These are phyloP conservation scores for Obelidium mucronatum DNA, from an alignment of 192 early-diverging fungal species.

Conservation along the genomic window DNA sequence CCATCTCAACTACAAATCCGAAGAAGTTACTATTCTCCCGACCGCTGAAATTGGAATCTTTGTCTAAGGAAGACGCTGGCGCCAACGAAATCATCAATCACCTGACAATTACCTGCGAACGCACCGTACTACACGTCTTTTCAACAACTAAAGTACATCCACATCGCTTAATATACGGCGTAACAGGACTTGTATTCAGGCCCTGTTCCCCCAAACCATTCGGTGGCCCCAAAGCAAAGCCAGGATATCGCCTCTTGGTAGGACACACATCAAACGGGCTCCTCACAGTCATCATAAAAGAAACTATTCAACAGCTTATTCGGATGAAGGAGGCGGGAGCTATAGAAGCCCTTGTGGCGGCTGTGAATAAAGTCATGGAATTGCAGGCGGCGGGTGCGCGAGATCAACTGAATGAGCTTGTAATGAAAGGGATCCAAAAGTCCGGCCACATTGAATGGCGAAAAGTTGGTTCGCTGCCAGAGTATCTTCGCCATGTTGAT, in stretches of 20 bases:
- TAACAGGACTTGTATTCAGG: neutral
- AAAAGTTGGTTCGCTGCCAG: too few relatives aligned
- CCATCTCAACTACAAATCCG: too few relatives aligned
- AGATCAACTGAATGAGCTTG: neutral
- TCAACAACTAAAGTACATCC: slow-evolving; percentile 1
- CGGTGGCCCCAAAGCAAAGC: neutral
- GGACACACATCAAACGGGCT: neutral
- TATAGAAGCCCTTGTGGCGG: neutral
- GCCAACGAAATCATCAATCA: too few relatives aligned
- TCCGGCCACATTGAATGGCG: too few relatives aligned
- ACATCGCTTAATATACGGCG: neutral
- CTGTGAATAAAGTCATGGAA: neutral
- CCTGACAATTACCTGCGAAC: too few relatives aligned
- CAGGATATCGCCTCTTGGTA: neutral
- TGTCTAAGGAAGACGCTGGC: too few relatives aligned
- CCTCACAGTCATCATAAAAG: neutral
- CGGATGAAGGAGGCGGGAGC: neutral
- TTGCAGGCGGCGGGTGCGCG: neutral
- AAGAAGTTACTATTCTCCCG: too few relatives aligned
- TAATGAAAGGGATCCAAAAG: slow-evolving; percentile 13
- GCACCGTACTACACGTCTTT: too few relatives aligned
- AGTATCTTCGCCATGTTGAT: too few relatives aligned
- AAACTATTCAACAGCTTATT: neutral
- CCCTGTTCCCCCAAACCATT: slow-evolving; percentile 3
- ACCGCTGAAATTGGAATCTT: too few relatives aligned